Conservation (phyloP, 164 flowering plant species). For the Warburgia ugandensis region DNA sequence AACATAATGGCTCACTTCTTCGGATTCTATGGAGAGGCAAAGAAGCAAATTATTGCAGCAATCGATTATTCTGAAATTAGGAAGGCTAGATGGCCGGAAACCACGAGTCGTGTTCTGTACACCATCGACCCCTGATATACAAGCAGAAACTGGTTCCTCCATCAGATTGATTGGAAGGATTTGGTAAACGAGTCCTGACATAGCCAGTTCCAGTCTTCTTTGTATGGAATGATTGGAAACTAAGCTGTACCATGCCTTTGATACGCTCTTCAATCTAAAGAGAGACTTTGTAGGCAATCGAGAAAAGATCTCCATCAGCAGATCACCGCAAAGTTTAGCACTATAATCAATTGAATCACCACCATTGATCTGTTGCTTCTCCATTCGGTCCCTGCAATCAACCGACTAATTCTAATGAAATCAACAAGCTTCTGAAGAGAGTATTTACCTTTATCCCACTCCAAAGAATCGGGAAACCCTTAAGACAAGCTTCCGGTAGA, state of each 20-base stretch:
- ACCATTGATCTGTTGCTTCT: too few species aligned
- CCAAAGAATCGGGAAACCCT: too few species aligned
- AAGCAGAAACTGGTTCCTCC: not conserved
- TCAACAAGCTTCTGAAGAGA: too few species aligned
- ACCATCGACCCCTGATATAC: not conserved
- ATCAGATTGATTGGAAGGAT: not conserved
- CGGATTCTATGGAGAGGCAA: not conserved
- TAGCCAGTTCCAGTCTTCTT: not conserved
- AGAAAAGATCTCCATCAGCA: constrained; percentile 1
- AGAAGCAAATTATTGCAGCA: not conserved
- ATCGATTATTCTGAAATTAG: not conserved
- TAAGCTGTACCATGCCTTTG: not conserved
- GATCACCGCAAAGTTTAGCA: not conserved
- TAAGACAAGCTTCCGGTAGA: too few species aligned
- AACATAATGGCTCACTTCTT: not conserved
- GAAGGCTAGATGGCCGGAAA: not conserved
- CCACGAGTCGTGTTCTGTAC: not conserved
- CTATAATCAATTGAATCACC: too few species aligned
- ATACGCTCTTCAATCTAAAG: not conserved
- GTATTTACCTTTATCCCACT: too few species aligned
- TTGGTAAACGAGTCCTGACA: not conserved
- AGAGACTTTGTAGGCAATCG: not conserved
- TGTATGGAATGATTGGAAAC: not conserved
- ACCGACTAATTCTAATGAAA: too few species aligned
- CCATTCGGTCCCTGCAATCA: too few species aligned